Percentiles rank a stretch among this genome's conserved stretches.
Evolutionary conservation across 2,329 filamentous ascomycete species (phyloP).

Genomic region (Arthrocladium fulminans): DNA sequence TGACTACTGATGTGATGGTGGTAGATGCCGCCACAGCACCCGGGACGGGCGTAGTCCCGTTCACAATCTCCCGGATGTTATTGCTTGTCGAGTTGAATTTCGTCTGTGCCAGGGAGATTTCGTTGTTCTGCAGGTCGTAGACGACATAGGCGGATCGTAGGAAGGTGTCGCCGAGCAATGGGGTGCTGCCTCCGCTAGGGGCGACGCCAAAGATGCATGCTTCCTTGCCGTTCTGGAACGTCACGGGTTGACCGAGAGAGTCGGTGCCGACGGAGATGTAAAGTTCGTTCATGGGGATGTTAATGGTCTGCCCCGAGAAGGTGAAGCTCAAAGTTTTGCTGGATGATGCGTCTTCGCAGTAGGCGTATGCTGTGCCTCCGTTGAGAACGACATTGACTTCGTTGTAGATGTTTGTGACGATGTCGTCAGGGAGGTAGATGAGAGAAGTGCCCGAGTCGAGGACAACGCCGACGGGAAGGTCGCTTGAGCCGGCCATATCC

Average conservation of each 20-base stretch:
- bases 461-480: constrained; percentile 49
- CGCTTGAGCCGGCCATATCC: constrained; percentile 15
- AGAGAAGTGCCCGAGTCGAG: constrained; percentile 64
- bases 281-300: constrained; percentile 47
- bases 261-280: constrained; percentile 42
- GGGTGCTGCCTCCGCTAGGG: constrained; percentile 38
- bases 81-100: constrained; percentile 47
- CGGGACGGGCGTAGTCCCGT: constrained; percentile 42
- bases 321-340: constrained; percentile 47
- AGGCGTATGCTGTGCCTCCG: constrained; percentile 45
- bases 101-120: constrained; percentile 53
- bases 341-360: constrained; percentile 44
- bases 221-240: constrained; percentile 28
- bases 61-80: constrained; percentile 47
- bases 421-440: constrained; percentile 53
- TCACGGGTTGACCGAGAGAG: constrained; percentile 29
- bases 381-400: constrained; percentile 53
- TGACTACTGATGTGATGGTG: constrained; percentile 17
- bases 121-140: constrained; percentile 52
- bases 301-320: constrained; percentile 48
- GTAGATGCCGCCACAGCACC: constrained; percentile 35
- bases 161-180: constrained; percentile 55
- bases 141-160: constrained; percentile 55
- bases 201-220: constrained; percentile 43
- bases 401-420: constrained; percentile 46